Base-by-base conservation (phyloP, 2,329 filamentous ascomycete species). In the Fusarium lyarnte region DNA sequence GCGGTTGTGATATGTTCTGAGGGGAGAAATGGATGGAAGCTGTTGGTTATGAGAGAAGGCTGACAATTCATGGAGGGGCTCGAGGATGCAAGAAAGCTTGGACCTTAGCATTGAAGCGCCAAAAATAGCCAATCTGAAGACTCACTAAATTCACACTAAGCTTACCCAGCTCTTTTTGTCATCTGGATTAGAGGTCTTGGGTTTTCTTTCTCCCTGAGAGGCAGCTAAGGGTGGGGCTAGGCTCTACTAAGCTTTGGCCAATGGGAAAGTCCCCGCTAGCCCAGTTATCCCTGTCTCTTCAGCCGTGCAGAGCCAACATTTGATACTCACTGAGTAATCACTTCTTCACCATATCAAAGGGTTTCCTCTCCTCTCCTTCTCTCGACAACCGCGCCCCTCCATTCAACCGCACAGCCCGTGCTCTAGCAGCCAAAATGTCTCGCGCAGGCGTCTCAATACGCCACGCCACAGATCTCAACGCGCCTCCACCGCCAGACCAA, bases 361-460 rank as follows among this genome's bases (percentile, higher is more conserved):
- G 2, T 3, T 13, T 47, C 19, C 2, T 8, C 17, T 29, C 21
- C n/a, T n/a, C n/a, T 53, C 13, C 23, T 8, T 17, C 7, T 25
- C 21, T 16, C 12, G 9, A 35, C 31, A 33, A 17, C 29, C 38
- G 31, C 38, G 2, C 23, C 25, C 14, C 33, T 41, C 23, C 11
- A n/a, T 14, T 17, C 52, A 31, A 7, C 16, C 35, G 13, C 16
- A 17, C 3, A 17, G 3, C 1, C 14, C 3, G n/a, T 36, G 12
- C 3, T 12, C 8, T 33, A 2, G 5, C 31, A 29, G 23, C 14
- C 36, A 66, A 66, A 57, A 81, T 81, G 80, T 79, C 79, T 57
- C 77, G 76, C 55, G 72, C 69, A 58, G 74, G 74, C 74, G 69
- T 79, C 59, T 80, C 80, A 58, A 69, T 79, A 70, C 79, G 78